A percentile compares a stretch with the other conserved stretches of the same genome.
phyloP scores from a whole-genome alignment of 2,329 filamentous ascomycete species.

The Apiospora arundinis region DNA sequence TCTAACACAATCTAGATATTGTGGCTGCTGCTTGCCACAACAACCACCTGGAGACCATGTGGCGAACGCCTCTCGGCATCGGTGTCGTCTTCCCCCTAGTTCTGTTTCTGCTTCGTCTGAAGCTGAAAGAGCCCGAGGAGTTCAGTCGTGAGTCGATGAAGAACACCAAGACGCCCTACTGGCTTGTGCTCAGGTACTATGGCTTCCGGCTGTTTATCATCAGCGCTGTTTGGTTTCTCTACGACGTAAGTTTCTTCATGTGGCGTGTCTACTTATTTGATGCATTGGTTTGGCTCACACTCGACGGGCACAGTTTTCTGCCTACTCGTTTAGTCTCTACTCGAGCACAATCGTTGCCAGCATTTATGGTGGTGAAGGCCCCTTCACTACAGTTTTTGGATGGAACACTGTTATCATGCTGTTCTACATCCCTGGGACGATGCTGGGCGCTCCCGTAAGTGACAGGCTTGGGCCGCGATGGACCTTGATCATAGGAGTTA shows the following conservation, averaged over 20 bases:
- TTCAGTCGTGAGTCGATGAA: conserved; percentile 75
- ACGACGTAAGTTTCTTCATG: conserved; percentile 59
- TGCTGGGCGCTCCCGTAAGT: conserved; percentile 76
- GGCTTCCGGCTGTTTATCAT: conserved; percentile 75
- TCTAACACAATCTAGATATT: conserved; percentile 40
- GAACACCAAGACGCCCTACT: conserved; percentile 61
- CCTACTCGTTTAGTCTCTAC: conserved; percentile 88
- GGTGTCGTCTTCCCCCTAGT: conserved; percentile 79
- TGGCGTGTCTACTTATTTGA: no score
- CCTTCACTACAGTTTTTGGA: conserved; percentile 80
- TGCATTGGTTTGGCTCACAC: conserved; percentile 8
- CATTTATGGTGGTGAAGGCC: conserved; percentile 63
- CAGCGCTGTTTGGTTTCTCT: conserved; percentile 83
- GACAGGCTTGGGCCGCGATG: conserved; percentile 82
- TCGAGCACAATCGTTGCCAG: conserved; percentile 75
- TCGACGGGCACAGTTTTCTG: conserved; percentile 63
- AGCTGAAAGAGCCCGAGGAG: conserved; percentile 79
- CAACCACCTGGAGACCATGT: conserved; percentile 74
- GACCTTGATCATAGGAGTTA: conserved; percentile 74
- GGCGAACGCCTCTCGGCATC: conserved; percentile 81
- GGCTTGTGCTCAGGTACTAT: conserved; percentile 68
- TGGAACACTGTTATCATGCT: conserved; percentile 90
- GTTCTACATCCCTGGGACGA: conserved; percentile 86
- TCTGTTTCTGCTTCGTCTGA: conserved; percentile 73
- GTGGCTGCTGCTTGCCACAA: conserved; percentile 63